These are phyloP conservation scores for Raphanus sativus DNA, from an alignment of 345 rosid species.

Conservation along the genomic window DNA sequence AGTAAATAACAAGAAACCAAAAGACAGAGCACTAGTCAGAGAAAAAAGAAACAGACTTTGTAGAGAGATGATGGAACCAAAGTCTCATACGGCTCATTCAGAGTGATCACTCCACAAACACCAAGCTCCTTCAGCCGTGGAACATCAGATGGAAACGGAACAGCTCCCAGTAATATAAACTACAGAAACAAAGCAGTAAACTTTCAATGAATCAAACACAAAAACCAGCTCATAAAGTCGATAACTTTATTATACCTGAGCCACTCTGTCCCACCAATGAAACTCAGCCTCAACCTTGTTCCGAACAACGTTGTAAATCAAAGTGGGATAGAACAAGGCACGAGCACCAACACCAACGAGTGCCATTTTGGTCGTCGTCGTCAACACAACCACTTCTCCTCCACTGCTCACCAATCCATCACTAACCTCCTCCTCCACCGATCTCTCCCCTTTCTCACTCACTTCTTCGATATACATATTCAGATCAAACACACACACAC, in stretches of 20 bases:
- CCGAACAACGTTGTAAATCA: slow-evolving; percentile 90
- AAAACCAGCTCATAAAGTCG: background rate
- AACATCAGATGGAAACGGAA: slow-evolving; percentile 77
- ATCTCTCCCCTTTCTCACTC: slow-evolving; percentile 35
- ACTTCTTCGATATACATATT: slow-evolving; percentile 86
- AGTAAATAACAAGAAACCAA: slow-evolving; percentile 18
- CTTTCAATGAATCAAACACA: background rate
- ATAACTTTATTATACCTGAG: slow-evolving; percentile 53
- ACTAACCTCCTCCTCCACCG: slow-evolving; percentile 34
- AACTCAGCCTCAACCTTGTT: slow-evolving; percentile 84
- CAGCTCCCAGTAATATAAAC: slow-evolving; percentile 79
- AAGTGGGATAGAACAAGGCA: slow-evolving; percentile 84
- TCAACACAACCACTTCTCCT: slow-evolving; percentile 36
- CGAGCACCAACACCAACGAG: slow-evolving; percentile 95
- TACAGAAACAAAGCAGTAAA: slow-evolving; percentile 23
- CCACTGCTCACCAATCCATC: slow-evolving; percentile 37
- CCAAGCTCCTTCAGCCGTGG: slow-evolving; percentile 69
- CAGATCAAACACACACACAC: slow-evolving; percentile 17
- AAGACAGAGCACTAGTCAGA: slow-evolving; percentile 4
- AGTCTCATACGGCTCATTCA: slow-evolving; percentile 83
- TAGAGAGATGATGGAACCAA: slow-evolving; percentile 79
- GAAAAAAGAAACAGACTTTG: slow-evolving; percentile 47
- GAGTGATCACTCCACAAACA: slow-evolving; percentile 71
- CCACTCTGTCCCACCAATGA: slow-evolving; percentile 96
- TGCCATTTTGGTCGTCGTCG: slow-evolving; percentile 52